Evolutionary conservation across 2,329 filamentous ascomycete genomes (phyloP).

Genomic region (Stachybotrys chartarum): DNA sequence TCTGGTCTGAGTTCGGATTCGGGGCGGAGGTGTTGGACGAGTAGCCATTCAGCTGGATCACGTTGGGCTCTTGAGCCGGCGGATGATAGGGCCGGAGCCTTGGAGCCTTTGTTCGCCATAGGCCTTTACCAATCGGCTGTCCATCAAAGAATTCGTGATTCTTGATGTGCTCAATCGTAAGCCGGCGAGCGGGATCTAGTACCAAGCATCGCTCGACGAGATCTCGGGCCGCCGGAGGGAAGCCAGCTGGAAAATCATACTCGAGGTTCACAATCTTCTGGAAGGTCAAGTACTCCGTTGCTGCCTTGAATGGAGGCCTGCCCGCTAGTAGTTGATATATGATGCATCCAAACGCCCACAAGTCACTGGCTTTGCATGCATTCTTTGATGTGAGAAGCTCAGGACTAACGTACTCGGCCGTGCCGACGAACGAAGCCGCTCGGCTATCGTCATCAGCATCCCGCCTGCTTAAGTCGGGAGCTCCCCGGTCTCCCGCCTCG

Average conservation of each 20-base stretch:
- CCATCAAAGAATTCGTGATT: constrained; percentile 94
- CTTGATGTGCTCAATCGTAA: constrained; percentile 94
- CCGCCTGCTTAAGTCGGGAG: constrained; percentile 24
- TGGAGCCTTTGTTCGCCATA: constrained; percentile 90
- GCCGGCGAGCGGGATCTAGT: constrained; percentile 72
- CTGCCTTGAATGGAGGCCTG: constrained; percentile 93
- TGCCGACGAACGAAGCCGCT: constrained; percentile 93
- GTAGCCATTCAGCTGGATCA: constrained; percentile 65
- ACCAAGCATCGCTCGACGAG: constrained; percentile 87
- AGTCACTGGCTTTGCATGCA: constrained; percentile 92
- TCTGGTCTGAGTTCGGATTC: constrained; percentile 20
- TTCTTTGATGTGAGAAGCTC: constrained; percentile 96
- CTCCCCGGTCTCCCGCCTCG: constrained; percentile 29
- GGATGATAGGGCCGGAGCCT: constrained; percentile 78
- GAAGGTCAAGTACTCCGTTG: constrained; percentile 93
- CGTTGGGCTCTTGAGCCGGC: constrained; percentile 62
- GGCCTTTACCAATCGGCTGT: constrained; percentile 69
- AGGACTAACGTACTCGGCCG: constrained; percentile 95
- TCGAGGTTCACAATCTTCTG: constrained; percentile 95
- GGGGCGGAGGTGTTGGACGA: constrained; percentile 15
- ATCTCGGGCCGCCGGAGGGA: constrained; percentile 79
- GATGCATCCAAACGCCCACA: constrained; percentile 98
- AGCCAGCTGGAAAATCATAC: constrained; percentile 86
- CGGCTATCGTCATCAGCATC: constrained; percentile 50
- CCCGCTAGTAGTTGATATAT: constrained; percentile 94